Percentiles rank a stretch among this genome's conserved stretches.
phyloP scores from a whole-genome alignment of 352 stramenopile species.

The Pythium vanterpoolii region DNA sequence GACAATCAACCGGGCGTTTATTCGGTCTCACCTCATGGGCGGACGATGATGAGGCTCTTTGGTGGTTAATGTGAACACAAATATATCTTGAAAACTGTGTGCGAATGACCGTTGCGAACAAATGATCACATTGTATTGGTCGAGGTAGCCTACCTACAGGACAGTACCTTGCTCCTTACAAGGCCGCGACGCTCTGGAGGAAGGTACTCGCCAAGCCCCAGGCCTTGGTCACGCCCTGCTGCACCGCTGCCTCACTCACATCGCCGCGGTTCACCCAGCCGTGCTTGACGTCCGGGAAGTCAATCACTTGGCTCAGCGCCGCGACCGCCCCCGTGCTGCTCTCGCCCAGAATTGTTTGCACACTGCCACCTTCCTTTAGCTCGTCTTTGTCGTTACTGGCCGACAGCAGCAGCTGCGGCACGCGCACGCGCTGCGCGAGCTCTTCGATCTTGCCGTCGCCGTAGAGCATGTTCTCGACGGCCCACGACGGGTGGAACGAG shows the following conservation, averaged over 20 bases:
- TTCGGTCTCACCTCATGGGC: too few species aligned
- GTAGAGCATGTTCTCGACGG: conserved; percentile 31
- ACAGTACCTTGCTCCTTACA: too few species aligned
- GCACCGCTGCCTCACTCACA: conserved; percentile 32
- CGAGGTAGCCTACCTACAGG: too few species aligned
- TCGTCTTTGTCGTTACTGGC: conserved; percentile 38
- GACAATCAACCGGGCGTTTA: too few species aligned
- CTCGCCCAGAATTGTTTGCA: conserved; percentile 36
- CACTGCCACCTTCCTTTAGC: conserved; percentile 26
- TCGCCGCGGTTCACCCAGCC: conserved; percentile 62
- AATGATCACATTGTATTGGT: too few species aligned
- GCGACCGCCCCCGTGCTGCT: neutral
- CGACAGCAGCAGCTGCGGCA: conserved; percentile 40
- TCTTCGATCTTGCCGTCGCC: conserved; percentile 33
- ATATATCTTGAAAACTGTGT: too few species aligned
- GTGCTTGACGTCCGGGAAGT: conserved; percentile 48
- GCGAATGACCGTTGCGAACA: too few species aligned
- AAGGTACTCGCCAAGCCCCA: conserved; percentile 25
- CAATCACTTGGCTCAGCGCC: conserved; percentile 24
- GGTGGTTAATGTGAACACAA: too few species aligned
- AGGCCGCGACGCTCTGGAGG: conserved; percentile 9
- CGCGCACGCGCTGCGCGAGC: conserved; percentile 33
- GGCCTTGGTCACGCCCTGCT: conserved; percentile 36
- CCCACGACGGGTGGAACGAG: conserved; percentile 31
- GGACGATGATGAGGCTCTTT: too few species aligned